These are phyloP conservation scores for Colletotrichum coccodes DNA, from an alignment of 2,329 filamentous ascomycete genomes.

Conservation along the genomic window DNA sequence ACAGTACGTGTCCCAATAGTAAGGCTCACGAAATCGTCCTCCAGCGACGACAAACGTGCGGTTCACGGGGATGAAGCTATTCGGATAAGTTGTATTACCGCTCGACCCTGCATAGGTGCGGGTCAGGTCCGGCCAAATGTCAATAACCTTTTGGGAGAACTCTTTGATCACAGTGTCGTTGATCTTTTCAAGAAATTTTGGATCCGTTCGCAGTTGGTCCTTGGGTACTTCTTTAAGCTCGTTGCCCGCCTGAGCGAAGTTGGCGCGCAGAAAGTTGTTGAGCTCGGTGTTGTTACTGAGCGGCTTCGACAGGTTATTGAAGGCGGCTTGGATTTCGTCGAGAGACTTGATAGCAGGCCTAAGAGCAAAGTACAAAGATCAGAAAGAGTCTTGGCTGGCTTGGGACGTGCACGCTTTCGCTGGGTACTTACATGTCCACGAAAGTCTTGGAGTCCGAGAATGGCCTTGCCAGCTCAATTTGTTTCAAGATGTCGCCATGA, in stretches of 20 bases:
- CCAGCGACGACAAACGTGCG: constrained; percentile 77
- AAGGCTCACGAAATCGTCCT: constrained; percentile 76
- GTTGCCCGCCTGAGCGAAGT: constrained; percentile 72
- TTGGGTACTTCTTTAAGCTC: constrained; percentile 67
- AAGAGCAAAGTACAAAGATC: constrained; percentile 26
- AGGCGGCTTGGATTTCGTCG: constrained; percentile 69
- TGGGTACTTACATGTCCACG: constrained; percentile 68
- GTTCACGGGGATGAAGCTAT: constrained; percentile 74
- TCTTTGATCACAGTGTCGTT: constrained; percentile 67
- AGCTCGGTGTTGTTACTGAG: constrained; percentile 72
- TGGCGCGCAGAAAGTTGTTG: constrained; percentile 67
- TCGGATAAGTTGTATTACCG: constrained; percentile 65
- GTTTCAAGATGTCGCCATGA: constrained; percentile 69
- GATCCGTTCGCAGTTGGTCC: constrained; percentile 63
- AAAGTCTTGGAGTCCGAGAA: constrained; percentile 78
- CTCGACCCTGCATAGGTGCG: constrained; percentile 63
- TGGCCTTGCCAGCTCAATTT: constrained; percentile 71
- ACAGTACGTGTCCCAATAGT: constrained; percentile 75
- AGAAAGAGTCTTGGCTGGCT: background rate
- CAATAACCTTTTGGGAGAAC: constrained; percentile 72
- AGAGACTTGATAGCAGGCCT: constrained; percentile 70
- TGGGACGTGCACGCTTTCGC: background rate
- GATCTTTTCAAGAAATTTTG: constrained; percentile 67
- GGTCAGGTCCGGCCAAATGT: constrained; percentile 76
- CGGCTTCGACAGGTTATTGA: constrained; percentile 67